A percentile compares a stretch with the other conserved stretches of the same genome.
phyloP scores from a whole-genome alignment of 2,329 filamentous ascomycete species.

The Ustilaginoidea virens region DNA sequence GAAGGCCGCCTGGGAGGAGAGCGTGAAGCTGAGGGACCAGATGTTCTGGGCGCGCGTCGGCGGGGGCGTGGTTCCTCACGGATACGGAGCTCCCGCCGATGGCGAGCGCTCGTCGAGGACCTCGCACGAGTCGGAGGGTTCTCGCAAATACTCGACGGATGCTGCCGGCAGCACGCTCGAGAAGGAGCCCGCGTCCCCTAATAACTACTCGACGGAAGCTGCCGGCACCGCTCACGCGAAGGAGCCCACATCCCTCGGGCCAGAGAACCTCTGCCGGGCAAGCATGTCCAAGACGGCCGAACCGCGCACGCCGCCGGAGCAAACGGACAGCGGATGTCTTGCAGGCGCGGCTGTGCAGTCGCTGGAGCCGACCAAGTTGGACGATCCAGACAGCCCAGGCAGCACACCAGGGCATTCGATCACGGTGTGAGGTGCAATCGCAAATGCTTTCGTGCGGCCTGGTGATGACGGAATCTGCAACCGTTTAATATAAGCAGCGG shows the following conservation, averaged over 20 bases:
- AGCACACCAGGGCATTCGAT: no score
- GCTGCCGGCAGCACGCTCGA: not conserved
- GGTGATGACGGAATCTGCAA: no score
- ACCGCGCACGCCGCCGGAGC: constrained; percentile 15
- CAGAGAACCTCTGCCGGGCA: not conserved
- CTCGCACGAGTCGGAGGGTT: not conserved
- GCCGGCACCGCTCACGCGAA: no score
- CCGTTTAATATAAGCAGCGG: no score
- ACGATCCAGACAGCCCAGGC: constrained; percentile 7
- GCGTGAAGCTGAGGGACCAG: constrained; percentile 72
- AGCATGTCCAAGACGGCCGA: constrained; percentile 1
- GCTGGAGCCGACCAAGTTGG: constrained; percentile 2
- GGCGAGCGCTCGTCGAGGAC: not conserved
- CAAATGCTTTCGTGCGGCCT: no score
- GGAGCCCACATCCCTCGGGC: no score
- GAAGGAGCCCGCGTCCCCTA: not conserved
- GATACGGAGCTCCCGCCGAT: constrained; percentile 5
- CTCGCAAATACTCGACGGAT: no score
- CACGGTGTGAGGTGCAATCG: no score
- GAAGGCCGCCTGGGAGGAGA: constrained; percentile 87
- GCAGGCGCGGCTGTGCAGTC: constrained; percentile 12
- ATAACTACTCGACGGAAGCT: no score
- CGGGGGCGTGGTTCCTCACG: constrained; percentile 66
- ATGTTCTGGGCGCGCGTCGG: constrained; percentile 97
- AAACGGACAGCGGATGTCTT: constrained; percentile 12